Evolutionary conservation across 2,329 filamentous ascomycete genomes (phyloP).

Genomic region (Colletotrichum zoysiae): DNA sequence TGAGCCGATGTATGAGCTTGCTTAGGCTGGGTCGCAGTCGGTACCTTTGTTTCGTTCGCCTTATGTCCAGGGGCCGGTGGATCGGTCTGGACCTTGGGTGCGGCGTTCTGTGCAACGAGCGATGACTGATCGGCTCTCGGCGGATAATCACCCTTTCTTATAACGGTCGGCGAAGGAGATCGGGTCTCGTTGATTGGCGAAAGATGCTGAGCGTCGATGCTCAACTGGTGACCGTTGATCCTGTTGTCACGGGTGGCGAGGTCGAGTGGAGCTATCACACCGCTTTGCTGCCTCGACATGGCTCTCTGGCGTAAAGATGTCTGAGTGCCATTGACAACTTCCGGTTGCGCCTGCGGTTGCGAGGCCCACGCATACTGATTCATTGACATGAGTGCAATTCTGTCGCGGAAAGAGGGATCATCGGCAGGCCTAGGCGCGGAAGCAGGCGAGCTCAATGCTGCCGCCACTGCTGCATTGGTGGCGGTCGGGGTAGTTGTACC

Average conservation of each 20-base stretch:
- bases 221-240: slow-evolving; percentile 50
- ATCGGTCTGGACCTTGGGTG: slow-evolving; percentile 38
- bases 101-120: slow-evolving; percentile 28
- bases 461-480: slow-evolving; percentile 33
- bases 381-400: slow-evolving; percentile 59
- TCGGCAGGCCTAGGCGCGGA: slow-evolving; percentile 44
- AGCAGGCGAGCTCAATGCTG: slow-evolving; percentile 24
- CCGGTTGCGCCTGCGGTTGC: slow-evolving; percentile 39
- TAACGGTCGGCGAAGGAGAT: slow-evolving; percentile 76
- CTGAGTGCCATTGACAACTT: slow-evolving; percentile 48
- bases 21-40: slow-evolving; percentile 48
- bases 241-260: slow-evolving; percentile 63
- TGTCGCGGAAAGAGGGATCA: slow-evolving; percentile 57
- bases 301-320: slow-evolving; percentile 54
- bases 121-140: slow-evolving; percentile 26
- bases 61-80: slow-evolving; percentile 13
- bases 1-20: slow-evolving; percentile 42
- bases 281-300: slow-evolving; percentile 59
- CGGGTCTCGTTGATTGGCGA: slow-evolving; percentile 81
- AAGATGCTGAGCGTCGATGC: slow-evolving; percentile 63
- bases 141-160: slow-evolving; percentile 56
- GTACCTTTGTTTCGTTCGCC: slow-evolving; percentile 21
- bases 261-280: slow-evolving; percentile 67
- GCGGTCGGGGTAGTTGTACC: slow-evolving; percentile 46
- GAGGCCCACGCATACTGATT: slow-evolving; percentile 42